phyloP scores from a whole-genome alignment of 257 asterid species.

The Solanum arcanum region DNA sequence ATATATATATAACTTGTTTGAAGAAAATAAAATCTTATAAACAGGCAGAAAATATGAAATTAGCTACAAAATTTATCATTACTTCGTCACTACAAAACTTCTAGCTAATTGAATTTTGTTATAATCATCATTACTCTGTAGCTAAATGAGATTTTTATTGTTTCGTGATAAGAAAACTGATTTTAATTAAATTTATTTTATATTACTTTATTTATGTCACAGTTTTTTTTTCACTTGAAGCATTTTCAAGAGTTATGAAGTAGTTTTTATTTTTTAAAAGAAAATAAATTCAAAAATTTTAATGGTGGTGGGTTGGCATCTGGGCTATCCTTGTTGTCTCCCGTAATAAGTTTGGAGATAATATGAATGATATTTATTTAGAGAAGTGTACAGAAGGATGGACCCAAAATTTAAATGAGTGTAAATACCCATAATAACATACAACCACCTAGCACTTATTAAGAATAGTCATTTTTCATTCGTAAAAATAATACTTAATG shows the following conservation, averaged over 20 bases:
- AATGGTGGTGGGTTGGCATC: neutral
- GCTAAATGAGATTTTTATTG: neutral
- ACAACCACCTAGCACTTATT: neutral
- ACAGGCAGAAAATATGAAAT: too few species aligned
- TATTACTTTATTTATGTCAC: neutral
- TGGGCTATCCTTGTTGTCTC: neutral
- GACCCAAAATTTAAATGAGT: neutral
- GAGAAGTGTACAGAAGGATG: neutral
- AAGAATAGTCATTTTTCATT: neutral
- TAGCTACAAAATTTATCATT: too few species aligned
- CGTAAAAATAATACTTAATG: neutral
- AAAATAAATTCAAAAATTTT: neutral
- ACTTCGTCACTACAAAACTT: neutral
- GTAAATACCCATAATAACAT: neutral
- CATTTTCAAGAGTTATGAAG: neutral
- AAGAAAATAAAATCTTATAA: neutral
- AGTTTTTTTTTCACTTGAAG: neutral
- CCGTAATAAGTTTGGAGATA: neutral
- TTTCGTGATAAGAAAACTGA: neutral
- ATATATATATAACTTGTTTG: neutral
- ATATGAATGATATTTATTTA: neutral
- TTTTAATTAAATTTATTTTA: neutral
- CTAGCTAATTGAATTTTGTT: too few species aligned
- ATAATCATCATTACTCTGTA: neutral
- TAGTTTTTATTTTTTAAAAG: neutral